Percentiles rank a stretch among this genome's conserved stretches.
Conservation (phyloP, 2,329 filamentous ascomycete species). For the Cyphellophora attinorum region DNA sequence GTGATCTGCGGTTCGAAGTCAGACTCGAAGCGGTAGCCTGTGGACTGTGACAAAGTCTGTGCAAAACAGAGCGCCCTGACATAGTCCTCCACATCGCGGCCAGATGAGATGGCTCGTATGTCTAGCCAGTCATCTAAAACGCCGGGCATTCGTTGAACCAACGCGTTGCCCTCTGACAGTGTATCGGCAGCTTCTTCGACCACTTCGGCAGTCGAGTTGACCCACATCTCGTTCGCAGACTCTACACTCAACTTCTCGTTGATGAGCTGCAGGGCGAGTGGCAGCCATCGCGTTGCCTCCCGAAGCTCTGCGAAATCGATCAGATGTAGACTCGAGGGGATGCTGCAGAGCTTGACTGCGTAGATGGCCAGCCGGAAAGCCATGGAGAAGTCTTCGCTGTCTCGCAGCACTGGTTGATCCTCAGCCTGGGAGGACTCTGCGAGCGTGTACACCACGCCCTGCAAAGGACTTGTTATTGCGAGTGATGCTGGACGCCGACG, state of each 20-base stretch:
- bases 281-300: constrained; percentile 40
- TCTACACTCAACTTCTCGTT: constrained; percentile 52
- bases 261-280: constrained; percentile 46
- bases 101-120: background rate
- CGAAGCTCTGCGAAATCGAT: constrained; percentile 23
- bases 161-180: constrained; percentile 39
- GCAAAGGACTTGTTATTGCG: constrained; percentile 63
- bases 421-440: constrained; percentile 2
- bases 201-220: constrained; percentile 35
- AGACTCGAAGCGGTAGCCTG: constrained; percentile 30
- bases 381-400: constrained; percentile 60
- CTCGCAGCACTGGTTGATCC: constrained; percentile 31
- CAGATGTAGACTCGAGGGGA: constrained; percentile 24
- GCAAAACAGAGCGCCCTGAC: constrained; percentile 13
- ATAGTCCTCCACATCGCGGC: constrained; percentile 9
- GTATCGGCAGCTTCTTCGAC: constrained; percentile 45
- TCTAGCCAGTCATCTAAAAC: constrained; percentile 26
- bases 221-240: constrained; percentile 45
- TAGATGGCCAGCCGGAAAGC: constrained; percentile 70
- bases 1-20: constrained; percentile 21
- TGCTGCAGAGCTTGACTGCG: constrained; percentile 48
- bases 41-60: constrained; percentile 22
- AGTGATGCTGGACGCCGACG: constrained; percentile 50
- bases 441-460: constrained; percentile 60
- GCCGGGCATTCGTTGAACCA: constrained; percentile 25